Evolutionary conservation across 129 eudicot genomes (phyloP), one percentile per base, ranked within the genome.

Genomic region (Helichrysum umbraculigerum): DNA sequence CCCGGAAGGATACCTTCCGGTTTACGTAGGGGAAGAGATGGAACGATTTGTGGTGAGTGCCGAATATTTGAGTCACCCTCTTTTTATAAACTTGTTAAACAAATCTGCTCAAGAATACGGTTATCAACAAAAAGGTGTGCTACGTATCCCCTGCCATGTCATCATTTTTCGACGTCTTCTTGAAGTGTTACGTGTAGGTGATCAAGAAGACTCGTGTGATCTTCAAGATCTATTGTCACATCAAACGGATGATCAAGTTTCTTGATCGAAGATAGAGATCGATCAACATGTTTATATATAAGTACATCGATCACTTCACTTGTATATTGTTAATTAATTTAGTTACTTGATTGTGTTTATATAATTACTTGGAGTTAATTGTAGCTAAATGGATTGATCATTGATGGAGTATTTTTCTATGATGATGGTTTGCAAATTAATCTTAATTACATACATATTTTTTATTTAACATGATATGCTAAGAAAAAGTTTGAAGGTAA

Each of bases 71-170:
- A 87, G 83, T 75, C 93, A 92, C 76, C 97, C 97, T 41, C 72
- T 92, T 52, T 92, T 92, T 77, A 76, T 87, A 4, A 72, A 42
- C 75, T 77, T 92, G 21, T 82, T 92, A 50, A 87, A 89, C 57
- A 82, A 75, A 74, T 92, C 97, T 7, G 97, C 97, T 25, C 93
- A 87, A 34, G 97, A 92, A 78, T 92, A 92, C 79, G 97, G 97
- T 2, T 92, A 92, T 76, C 89, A 87, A 69, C 97, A 92, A 16
- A 80, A 84, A 54, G 96, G 97, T 25, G 97, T 74, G 21, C 81
- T 92, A 21, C 89, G 89, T 7, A 92, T 92, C 67, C 91, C 96
- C 8, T 92, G 97, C 78, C 87, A 87, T 11, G 96, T 87, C 30
- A 29, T 82, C 70, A 70, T 85, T 42, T 92, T 92, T 75, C 91